Percentiles rank a stretch among this genome's conserved stretches.
Evolutionary conservation across 768 basidiomycete genomes (phyloP).

Genomic region (Lactarius indigo): DNA sequence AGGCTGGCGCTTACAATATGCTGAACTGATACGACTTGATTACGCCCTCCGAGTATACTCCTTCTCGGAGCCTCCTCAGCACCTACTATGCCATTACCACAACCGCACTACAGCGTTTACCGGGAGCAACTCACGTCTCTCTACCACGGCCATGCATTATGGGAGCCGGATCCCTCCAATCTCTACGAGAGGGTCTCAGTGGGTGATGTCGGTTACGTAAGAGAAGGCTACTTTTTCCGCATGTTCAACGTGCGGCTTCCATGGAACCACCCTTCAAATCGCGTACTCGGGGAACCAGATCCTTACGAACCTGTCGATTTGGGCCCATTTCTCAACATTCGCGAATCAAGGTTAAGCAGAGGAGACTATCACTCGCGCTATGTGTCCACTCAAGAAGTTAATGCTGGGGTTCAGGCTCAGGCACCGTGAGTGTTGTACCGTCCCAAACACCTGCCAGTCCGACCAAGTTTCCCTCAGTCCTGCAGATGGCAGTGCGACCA

Average conservation of each 20-base stretch:
- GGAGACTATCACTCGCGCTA: conserved; percentile 5
- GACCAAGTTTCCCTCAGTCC: not conserved
- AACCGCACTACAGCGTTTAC: conserved; percentile 19
- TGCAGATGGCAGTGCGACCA: not conserved
- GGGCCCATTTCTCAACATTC: conserved; percentile 5
- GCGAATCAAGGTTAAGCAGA: not conserved
- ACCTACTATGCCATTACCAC: conserved; percentile 8
- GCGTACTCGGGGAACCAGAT: not conserved
- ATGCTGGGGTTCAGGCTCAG: not conserved
- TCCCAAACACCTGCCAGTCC: not conserved
- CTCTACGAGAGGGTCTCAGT: conserved; percentile 24
- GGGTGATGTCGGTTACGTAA: conserved; percentile 27
- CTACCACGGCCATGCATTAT: conserved; percentile 23
- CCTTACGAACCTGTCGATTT: conserved; percentile 1
- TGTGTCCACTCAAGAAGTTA: conserved; percentile 1
- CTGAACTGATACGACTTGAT: not conserved
- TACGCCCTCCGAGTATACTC: not conserved
- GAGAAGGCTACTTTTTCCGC: conserved; percentile 22
- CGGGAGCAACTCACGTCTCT: conserved; percentile 24
- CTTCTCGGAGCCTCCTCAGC: not conserved
- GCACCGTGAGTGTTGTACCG: not conserved
- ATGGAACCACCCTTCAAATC: conserved; percentile 11
- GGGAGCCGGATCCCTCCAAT: conserved; percentile 25
- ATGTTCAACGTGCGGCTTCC: conserved; percentile 22
- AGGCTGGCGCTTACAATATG: not conserved